These are phyloP conservation scores for Hyparrhenia diplandra DNA, from an alignment of 176 grass and related monocot genomes.

Conservation along the genomic window DNA sequence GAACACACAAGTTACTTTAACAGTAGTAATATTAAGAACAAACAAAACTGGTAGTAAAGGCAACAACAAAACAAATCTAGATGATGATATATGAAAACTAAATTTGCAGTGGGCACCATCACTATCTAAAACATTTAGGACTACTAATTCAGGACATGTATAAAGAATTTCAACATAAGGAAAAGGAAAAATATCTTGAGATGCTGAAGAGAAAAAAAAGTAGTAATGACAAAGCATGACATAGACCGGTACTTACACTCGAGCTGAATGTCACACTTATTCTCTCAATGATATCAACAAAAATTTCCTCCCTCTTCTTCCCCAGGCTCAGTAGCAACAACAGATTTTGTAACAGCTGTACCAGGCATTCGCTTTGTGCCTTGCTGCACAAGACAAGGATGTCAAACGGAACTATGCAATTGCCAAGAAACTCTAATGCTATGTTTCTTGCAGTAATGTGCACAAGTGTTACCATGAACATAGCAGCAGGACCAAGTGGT, in stretches of 20 bases:
- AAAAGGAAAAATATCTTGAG: neutral
- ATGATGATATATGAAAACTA: slow-evolving; percentile 9
- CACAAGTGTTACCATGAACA: slow-evolving; percentile 82
- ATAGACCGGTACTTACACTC: slow-evolving; percentile 61
- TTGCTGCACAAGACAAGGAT: slow-evolving; percentile 71
- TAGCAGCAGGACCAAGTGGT: slow-evolving; percentile 91
- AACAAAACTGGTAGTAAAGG: too few species aligned
- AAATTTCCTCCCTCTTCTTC: slow-evolving; percentile 97
- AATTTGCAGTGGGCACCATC: neutral
- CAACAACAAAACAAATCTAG: too few species aligned
- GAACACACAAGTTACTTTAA: neutral
- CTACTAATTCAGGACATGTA: neutral
- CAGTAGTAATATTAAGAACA: neutral
- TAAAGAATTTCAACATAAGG: neutral
- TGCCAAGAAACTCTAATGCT: slow-evolving; percentile 6
- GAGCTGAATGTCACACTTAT: slow-evolving; percentile 99
- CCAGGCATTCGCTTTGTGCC: slow-evolving; percentile 97
- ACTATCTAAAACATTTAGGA: neutral
- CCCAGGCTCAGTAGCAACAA: slow-evolving; percentile 86
- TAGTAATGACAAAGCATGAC: neutral
- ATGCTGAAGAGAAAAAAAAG: neutral
- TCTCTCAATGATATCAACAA: slow-evolving; percentile 99
- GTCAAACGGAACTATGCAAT: slow-evolving; percentile 20
- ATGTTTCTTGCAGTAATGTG: slow-evolving; percentile 1
- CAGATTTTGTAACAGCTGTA: slow-evolving; percentile 98